Evolutionary conservation across 805 yeast species (phyloP), one percentile per base, ranked within the genome.

Genomic region (Hanseniaspora guilliermondii): DNA sequence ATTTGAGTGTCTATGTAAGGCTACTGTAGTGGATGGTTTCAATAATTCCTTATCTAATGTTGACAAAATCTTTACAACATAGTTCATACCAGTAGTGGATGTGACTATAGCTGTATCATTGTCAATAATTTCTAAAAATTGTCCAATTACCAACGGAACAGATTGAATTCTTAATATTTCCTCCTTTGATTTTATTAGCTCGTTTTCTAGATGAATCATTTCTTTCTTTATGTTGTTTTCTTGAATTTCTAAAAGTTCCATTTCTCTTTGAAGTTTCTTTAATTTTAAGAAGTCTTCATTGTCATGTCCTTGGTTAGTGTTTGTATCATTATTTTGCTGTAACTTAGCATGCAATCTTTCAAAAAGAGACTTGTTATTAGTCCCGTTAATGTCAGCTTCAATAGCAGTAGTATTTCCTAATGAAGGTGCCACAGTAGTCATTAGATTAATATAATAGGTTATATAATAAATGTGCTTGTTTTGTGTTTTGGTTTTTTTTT

Each of bases 151-250:
- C 60, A 94, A 76, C 16, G 98, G 98, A 49, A 93, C 98, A 2
- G 96, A 86, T 65, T 93, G 96, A 67, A 93, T 94, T 64, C 96
- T 80, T 70, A 93, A 91, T 45, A 93, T 98, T 71, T 93, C 99
- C 69, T 93, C 98, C 68, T 94, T 97, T 2, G 98, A 98, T 63
- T 97, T 82, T 47, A 89, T 82, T 55, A 93, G 76, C 73, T 93
- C 99, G 60, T 97, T 78, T 64, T 87, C 89, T 68, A 93, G 76
- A 70, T 91, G 96, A 65, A 96, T 93, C 66, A 89, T 97, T 69
- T 93, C 99, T 68, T 93, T 98, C 65, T 94, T 93, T 66, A 93
- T 88, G 68, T 91, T 94, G 57, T 89, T 97, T 68, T 93, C 99
- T 70, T 93, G 98, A 60, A 93, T 74, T 57, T 77, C 71, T 58